Evolutionary conservation across 176 grass and related monocot species (phyloP).

Genomic region (Pontederia crassipes): DNA sequence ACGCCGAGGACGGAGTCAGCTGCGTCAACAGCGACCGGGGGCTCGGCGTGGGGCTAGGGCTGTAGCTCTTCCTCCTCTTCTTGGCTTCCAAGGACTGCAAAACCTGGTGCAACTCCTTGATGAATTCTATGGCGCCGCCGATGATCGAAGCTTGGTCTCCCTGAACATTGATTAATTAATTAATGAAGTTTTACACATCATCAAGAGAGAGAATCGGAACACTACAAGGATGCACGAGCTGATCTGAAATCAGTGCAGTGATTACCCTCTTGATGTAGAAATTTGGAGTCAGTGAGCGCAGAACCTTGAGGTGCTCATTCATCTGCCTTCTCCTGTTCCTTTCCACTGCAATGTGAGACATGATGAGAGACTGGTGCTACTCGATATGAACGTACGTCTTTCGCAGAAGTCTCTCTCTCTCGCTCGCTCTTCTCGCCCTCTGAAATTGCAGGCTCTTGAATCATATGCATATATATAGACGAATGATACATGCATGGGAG

Average conservation of each 20-base stretch:
- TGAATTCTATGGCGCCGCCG: constrained; percentile 91
- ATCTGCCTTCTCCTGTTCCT: constrained; percentile 86
- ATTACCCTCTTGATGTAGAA: constrained; percentile 85
- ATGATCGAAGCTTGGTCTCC: constrained; percentile 97
- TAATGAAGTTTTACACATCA: background rate
- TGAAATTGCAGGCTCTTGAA: background rate
- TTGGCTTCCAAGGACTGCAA: constrained; percentile 62
- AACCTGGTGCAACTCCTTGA: constrained; percentile 70
- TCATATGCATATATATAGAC: background rate
- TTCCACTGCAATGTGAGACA: constrained; percentile 98
- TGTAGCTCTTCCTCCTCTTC: constrained; percentile 55
- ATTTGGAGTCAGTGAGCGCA: constrained; percentile 61
- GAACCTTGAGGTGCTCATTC: constrained; percentile 96
- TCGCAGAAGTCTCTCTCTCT: too few species aligned
- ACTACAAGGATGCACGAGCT: background rate
- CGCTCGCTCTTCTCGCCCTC: background rate
- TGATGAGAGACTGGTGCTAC: background rate
- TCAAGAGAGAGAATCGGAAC: background rate
- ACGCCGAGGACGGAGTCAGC: constrained; percentile 40
- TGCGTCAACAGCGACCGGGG: constrained; percentile 31
- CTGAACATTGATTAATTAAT: background rate
- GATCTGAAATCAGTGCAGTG: background rate
- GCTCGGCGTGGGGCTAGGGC: constrained; percentile 34
- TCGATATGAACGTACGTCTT: too few species aligned
- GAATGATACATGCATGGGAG: constrained; percentile 15